Conservation (phyloP, 768 basidiomycete genomes). For the Leccinum fibrillosum region DNA sequence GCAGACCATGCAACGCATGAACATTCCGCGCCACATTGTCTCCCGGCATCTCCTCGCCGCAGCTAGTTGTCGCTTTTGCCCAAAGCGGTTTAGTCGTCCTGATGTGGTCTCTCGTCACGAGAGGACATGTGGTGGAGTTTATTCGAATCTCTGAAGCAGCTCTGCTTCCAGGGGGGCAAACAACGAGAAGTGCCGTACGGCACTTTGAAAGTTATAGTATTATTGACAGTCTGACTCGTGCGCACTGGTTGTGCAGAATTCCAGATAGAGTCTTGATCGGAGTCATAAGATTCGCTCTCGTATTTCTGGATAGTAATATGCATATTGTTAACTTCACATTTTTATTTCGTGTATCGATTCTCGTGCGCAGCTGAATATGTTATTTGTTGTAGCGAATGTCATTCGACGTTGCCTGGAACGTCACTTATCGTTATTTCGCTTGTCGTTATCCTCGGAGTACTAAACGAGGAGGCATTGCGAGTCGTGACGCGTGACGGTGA, state of each 20-base stretch:
- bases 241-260: neutral
- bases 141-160: neutral
- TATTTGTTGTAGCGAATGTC: slow-evolving; percentile 5
- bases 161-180: neutral
- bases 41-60: slow-evolving; percentile 26
- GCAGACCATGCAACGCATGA: slow-evolving; percentile 28
- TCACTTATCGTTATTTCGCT: slow-evolving; percentile 1
- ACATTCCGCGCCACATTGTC: slow-evolving; percentile 28
- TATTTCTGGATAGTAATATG: slow-evolving; percentile 5
- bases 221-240: neutral
- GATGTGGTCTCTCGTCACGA: slow-evolving; percentile 29
- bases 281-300: slow-evolving; percentile 3
- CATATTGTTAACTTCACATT: slow-evolving; percentile 4
- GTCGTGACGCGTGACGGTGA: neutral
- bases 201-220: neutral
- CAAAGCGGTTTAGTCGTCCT: slow-evolving; percentile 23
- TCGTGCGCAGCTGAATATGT: neutral
- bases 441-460: neutral
- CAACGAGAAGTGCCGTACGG: neutral
- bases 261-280: neutral
- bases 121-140: slow-evolving; percentile 13
- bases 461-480: neutral
- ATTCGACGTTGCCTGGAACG: neutral
- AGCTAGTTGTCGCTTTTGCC: slow-evolving; percentile 22
- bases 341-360: slow-evolving; percentile 8